Evolutionary conservation across 805 yeast genomes (phyloP), one percentile per base, ranked within the genome.

Genomic region (Pichia ethanolica): DNA sequence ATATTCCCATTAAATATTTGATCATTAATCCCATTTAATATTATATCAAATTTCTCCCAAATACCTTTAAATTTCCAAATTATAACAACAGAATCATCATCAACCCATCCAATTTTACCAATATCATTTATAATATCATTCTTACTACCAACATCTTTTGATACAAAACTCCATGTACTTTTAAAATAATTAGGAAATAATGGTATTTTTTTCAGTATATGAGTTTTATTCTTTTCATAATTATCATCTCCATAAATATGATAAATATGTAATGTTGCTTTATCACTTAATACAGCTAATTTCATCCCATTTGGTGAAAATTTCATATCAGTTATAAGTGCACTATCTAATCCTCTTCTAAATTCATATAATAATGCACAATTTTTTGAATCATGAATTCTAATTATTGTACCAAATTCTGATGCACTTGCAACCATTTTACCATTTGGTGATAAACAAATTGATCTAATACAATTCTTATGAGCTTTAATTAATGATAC

Each of bases 301-400:
- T 81, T 78, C 10, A 80, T 66, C 43, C 89, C 90, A 56, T 81
- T 75, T 8, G 86, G 89, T 5, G 91, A 83, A 63, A 91, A 89
- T 47, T 81, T 81, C 83, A 93, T 82, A 7, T 93, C 83, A 39
- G 85, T 86, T 7, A 93, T 78, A 14, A 74, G 71, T 1, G 97
- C 97, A 46, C 82, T 75, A 64, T 93, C 98, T 25, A 90, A 63
- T 0, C 99, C 99, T 45, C 99, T 73, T 57, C 98, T 73, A 59
- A 90, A 90, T 63, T 89, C 97, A 60, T 77, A 83, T n/a, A 88
- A 59, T 45, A 88, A 69, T 1, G 84, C 74, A 30, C 95, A 84
- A 35, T 78, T 80, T 45, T 73, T 71, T 1, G 89, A 78, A 5
- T 88, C 81, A 60, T 83, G 89, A 3, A 88, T 72, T 46, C 96